phyloP scores from a whole-genome alignment of 441 rosid genomes.

The Isatis lusitanica region DNA sequence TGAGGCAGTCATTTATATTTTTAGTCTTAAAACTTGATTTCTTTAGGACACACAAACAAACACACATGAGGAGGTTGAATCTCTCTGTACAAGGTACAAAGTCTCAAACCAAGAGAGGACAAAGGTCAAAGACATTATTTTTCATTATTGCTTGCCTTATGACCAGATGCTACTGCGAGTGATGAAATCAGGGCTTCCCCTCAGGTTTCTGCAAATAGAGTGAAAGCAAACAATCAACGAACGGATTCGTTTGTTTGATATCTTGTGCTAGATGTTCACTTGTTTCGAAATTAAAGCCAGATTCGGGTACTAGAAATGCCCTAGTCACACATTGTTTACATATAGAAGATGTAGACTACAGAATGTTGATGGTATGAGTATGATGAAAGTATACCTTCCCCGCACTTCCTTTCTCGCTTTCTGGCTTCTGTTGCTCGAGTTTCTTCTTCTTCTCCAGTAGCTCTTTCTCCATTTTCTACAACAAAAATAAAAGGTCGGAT shows the following conservation, averaged over 20 bases:
- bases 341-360: too few species aligned
- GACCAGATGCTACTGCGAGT: neutral
- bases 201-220: constrained; percentile 28
- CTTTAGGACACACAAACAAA: constrained; percentile 17
- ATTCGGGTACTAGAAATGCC: neutral
- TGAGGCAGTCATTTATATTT: neutral
- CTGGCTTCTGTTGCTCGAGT: constrained; percentile 57
- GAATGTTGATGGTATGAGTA: neutral
- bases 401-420: constrained; percentile 47
- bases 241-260: neutral
- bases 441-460: constrained; percentile 63
- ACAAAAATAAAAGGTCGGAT: constrained; percentile 4
- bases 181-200: constrained; percentile 26
- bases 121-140: constrained; percentile 28
- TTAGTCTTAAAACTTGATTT: constrained; percentile 1
- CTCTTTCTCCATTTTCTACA: constrained; percentile 88
- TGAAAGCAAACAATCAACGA: constrained; percentile 15
- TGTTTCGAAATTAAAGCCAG: neutral
- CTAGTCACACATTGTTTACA: neutral
- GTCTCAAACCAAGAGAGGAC: constrained; percentile 5
- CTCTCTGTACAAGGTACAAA: constrained; percentile 3
- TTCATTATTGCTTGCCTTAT: constrained; percentile 7
- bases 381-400: constrained; percentile 52
- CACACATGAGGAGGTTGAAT: neutral
- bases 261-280: neutral